phyloP scores from a whole-genome alignment of 2,329 filamentous ascomycete genomes.

The Fusarium sterilihyphosum region DNA sequence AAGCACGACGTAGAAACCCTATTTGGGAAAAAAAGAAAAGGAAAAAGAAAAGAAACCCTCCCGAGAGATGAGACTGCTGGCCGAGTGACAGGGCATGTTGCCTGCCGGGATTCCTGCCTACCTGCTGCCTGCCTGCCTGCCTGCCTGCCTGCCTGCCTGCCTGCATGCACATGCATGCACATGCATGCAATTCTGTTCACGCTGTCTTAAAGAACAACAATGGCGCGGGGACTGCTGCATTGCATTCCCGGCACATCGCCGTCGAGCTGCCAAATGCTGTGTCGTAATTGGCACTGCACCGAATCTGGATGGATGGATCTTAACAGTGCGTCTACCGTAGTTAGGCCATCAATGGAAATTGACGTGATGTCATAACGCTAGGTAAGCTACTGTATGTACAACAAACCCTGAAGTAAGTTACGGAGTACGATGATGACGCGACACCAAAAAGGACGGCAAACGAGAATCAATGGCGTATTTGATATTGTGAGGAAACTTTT shows the following conservation, averaged over 20 bases:
- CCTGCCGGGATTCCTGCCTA: not conserved
- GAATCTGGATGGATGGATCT: constrained; percentile 1
- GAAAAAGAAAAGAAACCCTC: not conserved
- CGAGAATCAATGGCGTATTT: not conserved
- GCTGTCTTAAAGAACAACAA: not conserved
- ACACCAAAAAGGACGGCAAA: not conserved
- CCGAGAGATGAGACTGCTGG: not conserved
- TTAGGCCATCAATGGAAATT: constrained; percentile 2
- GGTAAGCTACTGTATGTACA: not conserved
- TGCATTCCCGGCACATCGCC: constrained; percentile 29
- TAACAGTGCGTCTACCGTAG: not conserved
- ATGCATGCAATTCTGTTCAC: not conserved
- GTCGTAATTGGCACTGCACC: not conserved
- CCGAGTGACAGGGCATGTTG: not conserved
- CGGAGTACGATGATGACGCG: not conserved
- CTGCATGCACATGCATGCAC: constrained; percentile 1
- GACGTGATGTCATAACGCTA: constrained; percentile 14
- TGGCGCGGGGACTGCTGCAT: constrained; percentile 24
- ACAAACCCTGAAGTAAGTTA: constrained; percentile 1
- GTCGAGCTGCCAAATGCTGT: constrained; percentile 6
- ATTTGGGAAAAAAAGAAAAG: not conserved
- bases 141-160: not conserved
- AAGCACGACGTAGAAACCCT: constrained; percentile 12
- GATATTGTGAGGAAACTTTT: not conserved
- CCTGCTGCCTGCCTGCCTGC: not conserved